Base-by-base conservation (phyloP, 2,329 filamentous ascomycete species). In the Trichothecium roseum region DNA sequence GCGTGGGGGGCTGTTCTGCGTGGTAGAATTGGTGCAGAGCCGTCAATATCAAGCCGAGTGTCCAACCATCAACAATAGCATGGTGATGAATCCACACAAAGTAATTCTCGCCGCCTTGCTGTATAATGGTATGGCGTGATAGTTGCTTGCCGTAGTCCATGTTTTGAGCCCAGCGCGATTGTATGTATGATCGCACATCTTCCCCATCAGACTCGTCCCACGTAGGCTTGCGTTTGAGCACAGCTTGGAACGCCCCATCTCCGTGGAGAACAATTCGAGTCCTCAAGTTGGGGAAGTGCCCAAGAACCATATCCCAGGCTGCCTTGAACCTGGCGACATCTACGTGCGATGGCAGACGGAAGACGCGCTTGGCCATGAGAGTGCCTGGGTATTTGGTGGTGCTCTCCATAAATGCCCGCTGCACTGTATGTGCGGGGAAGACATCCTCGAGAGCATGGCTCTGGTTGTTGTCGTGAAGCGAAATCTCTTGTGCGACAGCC, bases 1-100 rank as follows among this genome's bases (percentile, higher is more conserved):
- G n/a, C 15, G 12, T 10, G 5, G 18, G 58, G 51, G 0, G 54
- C 17, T 4, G 18, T 4, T 16, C 8, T 4, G n/a, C 9, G 13
- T 35, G 9, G 6, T 35, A 35, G 20, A 27, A 28, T 13, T 18
- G n/a, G 6, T 26, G 18, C 7, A 36, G 14, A 10, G 22, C 30
- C 3, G 34, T 36, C 22, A 43, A 15, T 13, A 43, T 24, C 18
- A 41, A 30, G 12, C 32, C 18, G 24, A 41, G 20, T 8, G 38
- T 40, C 44, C 40, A 43, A 3, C 44, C 42, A 28, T 47, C 45
- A 30, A 40, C 40, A 3, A 47, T 20, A 6, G 41, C 40, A 17
- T 47, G 45, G 20, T 47, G 45, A 9, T 40, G 35, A 12, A 37
- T 39, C 42, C 42, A 41, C 8, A 45, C 36, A 14, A 47, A 42